Base-by-base conservation (phyloP, 192 early-diverging fungal species). In the Allomyces arbusculus region DNA sequence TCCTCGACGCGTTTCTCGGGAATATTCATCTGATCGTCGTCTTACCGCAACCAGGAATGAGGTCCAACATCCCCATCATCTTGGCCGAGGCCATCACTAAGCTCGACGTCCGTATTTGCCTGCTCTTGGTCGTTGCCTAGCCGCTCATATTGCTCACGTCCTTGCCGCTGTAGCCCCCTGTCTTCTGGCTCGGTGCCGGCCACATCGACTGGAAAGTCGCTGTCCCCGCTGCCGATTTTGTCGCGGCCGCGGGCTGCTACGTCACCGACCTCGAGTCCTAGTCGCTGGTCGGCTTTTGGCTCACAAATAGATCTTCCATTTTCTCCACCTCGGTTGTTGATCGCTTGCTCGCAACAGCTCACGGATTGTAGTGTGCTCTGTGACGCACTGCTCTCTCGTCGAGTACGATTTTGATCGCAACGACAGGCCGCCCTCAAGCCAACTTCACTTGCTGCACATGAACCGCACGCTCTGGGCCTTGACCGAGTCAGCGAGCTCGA, bases 191-290 rank as follows among this genome's bases (percentile, higher is more conserved):
- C 12, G 91, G 91, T 23, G 89, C 84, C 26, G 91, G 91, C 0
- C 84, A 92, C 76, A 65, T 85, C 1, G 89, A 94, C 67, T 94
- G 85, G 83, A 94, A 94, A 74, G 75, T 92, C 24, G 80, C 84
- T 9, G 64, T 90, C 23, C 80, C 86, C 22, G 73, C 85, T 0
- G 68, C 80, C 9, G 64, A 64, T n/a, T 87, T 92, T 66, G 72
- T 89, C 16, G 63, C 79, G 65, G 69, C 62, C 68, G 75, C 61
- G 11, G 71, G 66, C 12, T 64, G 61, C 61, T 58, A 20, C 3
- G 50, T 58, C 16, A n/a, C 50, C 50, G 50, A 58, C 12, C 12
- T 58, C 33, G 33, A 40, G 7, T 40, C 33, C 7, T 40, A 40
- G 33, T 8, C 7, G 33, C 33, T 0, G 33, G 33, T 8, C 33